Evolutionary conservation across 768 basidiomycete species (phyloP).

Genomic region (Collybiopsis confluens): DNA sequence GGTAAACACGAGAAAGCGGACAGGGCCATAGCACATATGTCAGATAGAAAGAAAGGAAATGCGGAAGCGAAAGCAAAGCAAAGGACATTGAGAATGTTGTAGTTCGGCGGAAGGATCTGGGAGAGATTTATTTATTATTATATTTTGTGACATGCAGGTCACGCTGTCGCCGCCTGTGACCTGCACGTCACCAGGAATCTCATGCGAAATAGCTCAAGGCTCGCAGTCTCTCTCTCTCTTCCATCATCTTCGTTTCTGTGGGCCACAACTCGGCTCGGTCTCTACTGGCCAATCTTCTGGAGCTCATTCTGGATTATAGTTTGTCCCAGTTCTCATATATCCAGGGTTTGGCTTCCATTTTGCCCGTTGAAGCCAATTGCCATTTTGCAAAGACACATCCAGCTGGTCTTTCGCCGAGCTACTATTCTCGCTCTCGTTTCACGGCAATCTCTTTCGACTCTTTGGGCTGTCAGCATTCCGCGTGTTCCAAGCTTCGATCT

Average conservation of each 20-base stretch:
- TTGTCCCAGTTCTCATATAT: not conserved
- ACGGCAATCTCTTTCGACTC: not conserved
- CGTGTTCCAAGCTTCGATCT: conserved; percentile 8
- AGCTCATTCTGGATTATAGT: not conserved
- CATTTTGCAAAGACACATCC: not conserved
- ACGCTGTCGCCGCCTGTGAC: not conserved
- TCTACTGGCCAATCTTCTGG: not conserved
- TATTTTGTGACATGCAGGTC: too few relatives aligned
- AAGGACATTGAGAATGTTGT: too few relatives aligned
- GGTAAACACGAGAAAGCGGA: too few relatives aligned
- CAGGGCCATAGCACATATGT: too few relatives aligned
- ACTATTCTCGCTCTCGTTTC: not conserved
- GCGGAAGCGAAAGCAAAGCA: too few relatives aligned
- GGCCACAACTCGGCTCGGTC: not conserved
- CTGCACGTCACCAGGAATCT: not conserved
- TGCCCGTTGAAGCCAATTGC: not conserved
- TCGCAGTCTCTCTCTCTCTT: not conserved
- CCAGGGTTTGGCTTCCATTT: not conserved
- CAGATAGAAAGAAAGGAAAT: too few relatives aligned
- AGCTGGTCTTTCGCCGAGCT: not conserved
- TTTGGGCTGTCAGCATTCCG: conserved; percentile 4
- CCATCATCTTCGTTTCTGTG: not conserved
- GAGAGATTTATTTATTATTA: too few relatives aligned
- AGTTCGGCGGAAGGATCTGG: too few relatives aligned
- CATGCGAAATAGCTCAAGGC: not conserved